Evolutionary conservation across 257 asterid genomes (phyloP).

Genomic region (Solanum sparsipilum): DNA sequence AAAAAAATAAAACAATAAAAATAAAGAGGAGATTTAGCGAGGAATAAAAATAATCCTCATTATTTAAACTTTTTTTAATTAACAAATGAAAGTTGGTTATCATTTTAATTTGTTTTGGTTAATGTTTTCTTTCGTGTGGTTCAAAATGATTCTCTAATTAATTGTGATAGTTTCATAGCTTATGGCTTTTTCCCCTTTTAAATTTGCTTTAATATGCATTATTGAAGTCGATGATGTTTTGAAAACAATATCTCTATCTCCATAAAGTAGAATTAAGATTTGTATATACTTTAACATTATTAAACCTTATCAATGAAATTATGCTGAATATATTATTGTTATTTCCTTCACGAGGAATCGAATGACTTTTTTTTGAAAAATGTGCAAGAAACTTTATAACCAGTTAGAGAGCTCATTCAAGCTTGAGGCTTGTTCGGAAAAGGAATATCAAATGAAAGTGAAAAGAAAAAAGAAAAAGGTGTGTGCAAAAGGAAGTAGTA

Average conservation of each 20-base stretch:
- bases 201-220: no score
- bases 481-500: neutral
- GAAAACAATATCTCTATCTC: neutral
- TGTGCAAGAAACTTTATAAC: no score
- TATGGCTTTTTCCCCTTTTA: no score
- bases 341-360: accelerated
- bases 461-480: neutral
- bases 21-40: neutral
- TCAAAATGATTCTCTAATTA: neutral
- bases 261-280: neutral
- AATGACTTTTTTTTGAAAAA: no score
- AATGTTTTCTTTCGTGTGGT: no score
- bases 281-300: neutral
- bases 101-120: neutral
- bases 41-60: neutral
- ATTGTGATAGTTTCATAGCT: neutral
- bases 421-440: no score
- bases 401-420: no score
- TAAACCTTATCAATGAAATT: neutral
- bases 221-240: accelerated
- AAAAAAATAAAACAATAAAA: neutral
- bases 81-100: neutral
- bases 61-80: neutral
- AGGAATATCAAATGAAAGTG: neutral
- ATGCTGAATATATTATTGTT: neutral